phyloP scores from a whole-genome alignment of 2,329 filamentous ascomycete species.

The Fusarium coicis region DNA sequence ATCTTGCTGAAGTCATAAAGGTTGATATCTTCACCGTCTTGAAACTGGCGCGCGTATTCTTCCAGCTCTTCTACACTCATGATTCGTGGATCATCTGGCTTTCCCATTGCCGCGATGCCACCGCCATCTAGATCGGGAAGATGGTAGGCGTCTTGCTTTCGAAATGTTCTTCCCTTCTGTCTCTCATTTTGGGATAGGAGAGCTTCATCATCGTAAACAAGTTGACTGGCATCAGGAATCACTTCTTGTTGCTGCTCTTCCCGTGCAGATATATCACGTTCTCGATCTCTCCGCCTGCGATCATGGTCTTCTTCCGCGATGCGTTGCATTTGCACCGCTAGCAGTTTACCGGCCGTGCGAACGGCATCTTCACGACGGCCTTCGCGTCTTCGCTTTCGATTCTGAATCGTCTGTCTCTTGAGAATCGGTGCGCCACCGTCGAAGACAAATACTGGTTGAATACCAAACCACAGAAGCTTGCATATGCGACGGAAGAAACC shows the following conservation, averaged over 20 bases:
- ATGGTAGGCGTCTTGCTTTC: constrained; percentile 94
- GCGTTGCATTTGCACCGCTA: constrained; percentile 94
- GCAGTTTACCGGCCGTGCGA: constrained; percentile 87
- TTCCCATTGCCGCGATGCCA: constrained; percentile 85
- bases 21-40: constrained; percentile 89
- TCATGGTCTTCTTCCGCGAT: constrained; percentile 85
- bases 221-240: constrained; percentile 72
- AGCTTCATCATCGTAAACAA: constrained; percentile 93
- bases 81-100: constrained; percentile 90
- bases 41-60: constrained; percentile 91
- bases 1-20: constrained; percentile 98
- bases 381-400: constrained; percentile 82
- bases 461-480: constrained; percentile 96
- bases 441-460: constrained; percentile 97
- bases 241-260: constrained; percentile 68
- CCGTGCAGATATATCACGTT: constrained; percentile 55
- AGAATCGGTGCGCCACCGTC: constrained; percentile 92
- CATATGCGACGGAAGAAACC: constrained; percentile 99
- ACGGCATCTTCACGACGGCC: constrained; percentile 93
- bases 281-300: constrained; percentile 64
- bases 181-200: constrained; percentile 83
- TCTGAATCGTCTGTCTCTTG: constrained; percentile 90
- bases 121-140: constrained; percentile 84
- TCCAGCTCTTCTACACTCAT: constrained; percentile 97
- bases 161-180: constrained; percentile 79